These are phyloP conservation scores for Boletus eberwhitei DNA, from an alignment of 768 basidiomycete species.

Conservation along the genomic window DNA sequence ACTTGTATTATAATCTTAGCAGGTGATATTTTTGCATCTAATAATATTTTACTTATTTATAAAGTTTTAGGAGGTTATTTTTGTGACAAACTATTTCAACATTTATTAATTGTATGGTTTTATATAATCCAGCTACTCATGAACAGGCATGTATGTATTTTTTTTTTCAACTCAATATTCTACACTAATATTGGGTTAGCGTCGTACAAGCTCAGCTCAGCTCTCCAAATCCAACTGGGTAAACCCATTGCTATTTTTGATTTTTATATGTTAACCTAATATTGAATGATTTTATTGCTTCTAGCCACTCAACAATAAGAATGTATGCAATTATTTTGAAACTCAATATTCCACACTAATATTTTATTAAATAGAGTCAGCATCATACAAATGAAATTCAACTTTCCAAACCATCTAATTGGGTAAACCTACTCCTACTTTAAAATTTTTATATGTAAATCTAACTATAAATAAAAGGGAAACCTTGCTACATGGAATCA, in stretches of 20 bases:
- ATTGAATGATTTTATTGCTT: too few relatives aligned
- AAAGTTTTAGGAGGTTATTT: not conserved
- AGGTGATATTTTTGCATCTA: too few relatives aligned
- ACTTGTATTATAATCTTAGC: not conserved
- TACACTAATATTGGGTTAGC: not conserved
- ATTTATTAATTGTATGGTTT: not conserved
- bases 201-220: too few relatives aligned
- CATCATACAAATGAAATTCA: not conserved
- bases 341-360: not conserved
- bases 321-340: not conserved
- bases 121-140: not conserved
- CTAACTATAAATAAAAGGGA: not conserved
- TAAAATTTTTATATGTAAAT: not conserved
- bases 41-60: not conserved
- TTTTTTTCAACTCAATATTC: not conserved
- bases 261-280: not conserved
- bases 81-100: not conserved
- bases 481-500: not conserved
- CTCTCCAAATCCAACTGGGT: not conserved
- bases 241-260: not conserved
- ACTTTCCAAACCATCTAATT: not conserved
- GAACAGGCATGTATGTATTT: not conserved
- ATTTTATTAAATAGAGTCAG: too few relatives aligned
- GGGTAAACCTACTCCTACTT: not conserved
- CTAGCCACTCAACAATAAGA: too few relatives aligned